A percentile compares a stretch with the other conserved stretches of the same genome.
phyloP scores from a whole-genome alignment of 2,329 filamentous ascomycete species.

The Apiospora koreana region DNA sequence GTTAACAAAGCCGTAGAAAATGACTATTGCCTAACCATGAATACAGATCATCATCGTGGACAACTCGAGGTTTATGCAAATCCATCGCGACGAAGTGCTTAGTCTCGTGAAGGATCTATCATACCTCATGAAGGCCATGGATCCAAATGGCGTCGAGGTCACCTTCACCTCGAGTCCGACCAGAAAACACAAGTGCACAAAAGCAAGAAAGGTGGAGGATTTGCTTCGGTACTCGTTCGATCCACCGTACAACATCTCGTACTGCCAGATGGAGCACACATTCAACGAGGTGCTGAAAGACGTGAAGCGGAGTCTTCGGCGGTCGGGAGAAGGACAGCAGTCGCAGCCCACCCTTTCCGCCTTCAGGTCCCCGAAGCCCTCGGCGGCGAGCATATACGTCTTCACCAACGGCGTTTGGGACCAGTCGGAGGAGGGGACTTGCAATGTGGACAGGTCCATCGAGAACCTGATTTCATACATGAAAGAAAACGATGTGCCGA shows the following conservation, averaged over 20 bases:
- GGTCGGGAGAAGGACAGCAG: not conserved
- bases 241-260: not conserved
- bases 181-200: not conserved
- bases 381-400: not conserved
- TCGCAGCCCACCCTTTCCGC: too few species aligned
- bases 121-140: not conserved
- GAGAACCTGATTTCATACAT: not conserved
- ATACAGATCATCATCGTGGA: not conserved
- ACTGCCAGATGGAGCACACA: not conserved
- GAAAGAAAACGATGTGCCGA: not conserved
- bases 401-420: not conserved
- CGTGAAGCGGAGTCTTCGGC: not conserved
- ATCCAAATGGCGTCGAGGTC: not conserved
- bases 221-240: not conserved
- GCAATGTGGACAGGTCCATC: not conserved
- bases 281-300: not conserved
- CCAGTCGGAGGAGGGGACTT: not conserved
- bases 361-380: not conserved
- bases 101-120: not conserved
- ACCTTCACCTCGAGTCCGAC: not conserved
- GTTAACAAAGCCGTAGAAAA: not conserved
- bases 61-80: not conserved
- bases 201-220: not conserved
- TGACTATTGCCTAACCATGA: not conserved
- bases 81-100: not conserved